These are phyloP conservation scores for Epichloe festucae DNA, from an alignment of 2,329 filamentous ascomycete genomes.

Conservation along the genomic window DNA sequence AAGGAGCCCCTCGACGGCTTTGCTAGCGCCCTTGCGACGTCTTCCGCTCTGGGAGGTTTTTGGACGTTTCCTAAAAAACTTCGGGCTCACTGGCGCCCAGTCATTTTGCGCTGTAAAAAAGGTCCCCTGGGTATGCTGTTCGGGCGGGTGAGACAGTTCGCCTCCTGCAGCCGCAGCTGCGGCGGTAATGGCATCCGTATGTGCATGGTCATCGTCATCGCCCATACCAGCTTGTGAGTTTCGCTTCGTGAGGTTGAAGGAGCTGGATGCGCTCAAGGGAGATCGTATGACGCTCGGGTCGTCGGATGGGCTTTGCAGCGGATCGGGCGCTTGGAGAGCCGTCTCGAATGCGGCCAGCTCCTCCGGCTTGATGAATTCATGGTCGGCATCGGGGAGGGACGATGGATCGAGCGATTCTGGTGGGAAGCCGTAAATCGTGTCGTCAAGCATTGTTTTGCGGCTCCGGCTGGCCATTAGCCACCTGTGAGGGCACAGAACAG, in stretches of 20 bases:
- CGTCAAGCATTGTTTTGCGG: constrained; percentile 12
- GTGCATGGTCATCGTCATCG: constrained; percentile 20
- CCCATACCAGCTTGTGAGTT: constrained; percentile 20
- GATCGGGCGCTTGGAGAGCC: constrained; percentile 72
- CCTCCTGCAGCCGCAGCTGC: constrained; percentile 26
- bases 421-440: constrained; percentile 41
- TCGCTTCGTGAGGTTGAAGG: constrained; percentile 30
- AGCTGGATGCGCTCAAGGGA: constrained; percentile 25
- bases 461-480: neutral
- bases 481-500: neutral
- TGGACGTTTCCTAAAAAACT: constrained; percentile 33
- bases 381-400: constrained; percentile 64
- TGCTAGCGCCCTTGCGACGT: constrained; percentile 22
- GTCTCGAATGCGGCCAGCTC: constrained; percentile 68
- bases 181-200: constrained; percentile 23
- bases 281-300: constrained; percentile 28
- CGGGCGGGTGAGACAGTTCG: constrained; percentile 15
- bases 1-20: constrained; percentile 26
- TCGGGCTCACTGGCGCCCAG: constrained; percentile 80
- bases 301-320: constrained; percentile 49
- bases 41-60: constrained; percentile 21
- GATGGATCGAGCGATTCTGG: constrained; percentile 53
- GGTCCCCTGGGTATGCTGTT: constrained; percentile 24
- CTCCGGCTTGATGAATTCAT: constrained; percentile 60
- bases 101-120: constrained; percentile 89